These are phyloP conservation scores for Solanum sitiens DNA, from an alignment of 257 asterid species.

Conservation along the genomic window DNA sequence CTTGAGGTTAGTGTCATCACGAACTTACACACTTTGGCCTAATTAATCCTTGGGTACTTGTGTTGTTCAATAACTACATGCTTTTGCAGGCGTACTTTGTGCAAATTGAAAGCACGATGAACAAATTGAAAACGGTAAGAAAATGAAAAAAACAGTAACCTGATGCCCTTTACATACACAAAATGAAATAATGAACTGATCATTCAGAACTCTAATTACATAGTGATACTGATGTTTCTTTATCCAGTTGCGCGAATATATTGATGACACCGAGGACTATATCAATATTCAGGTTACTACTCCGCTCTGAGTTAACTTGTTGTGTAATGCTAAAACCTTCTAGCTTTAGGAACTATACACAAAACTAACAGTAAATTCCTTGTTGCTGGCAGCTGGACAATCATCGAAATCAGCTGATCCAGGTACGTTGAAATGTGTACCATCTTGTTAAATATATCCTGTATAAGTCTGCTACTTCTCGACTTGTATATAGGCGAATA, in stretches of 20 bases:
- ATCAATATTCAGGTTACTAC: conserved; percentile 78
- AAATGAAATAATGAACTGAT: not conserved
- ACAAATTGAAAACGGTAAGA: conserved; percentile 62
- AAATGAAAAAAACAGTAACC: not conserved
- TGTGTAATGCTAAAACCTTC: not conserved
- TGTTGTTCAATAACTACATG: not conserved
- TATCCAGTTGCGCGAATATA: conserved; percentile 74
- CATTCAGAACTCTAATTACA: not conserved
- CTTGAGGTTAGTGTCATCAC: conserved; percentile 52
- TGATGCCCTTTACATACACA: not conserved
- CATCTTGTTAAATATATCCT: not conserved
- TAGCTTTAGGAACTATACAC: not conserved
- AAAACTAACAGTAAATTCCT: not conserved
- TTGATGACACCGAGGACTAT: conserved; percentile 91
- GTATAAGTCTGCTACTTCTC: too few species aligned
- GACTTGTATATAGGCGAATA: not conserved
- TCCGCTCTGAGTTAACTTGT: not conserved
- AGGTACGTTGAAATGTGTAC: conserved; percentile 30
- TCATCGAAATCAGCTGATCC: conserved; percentile 91
- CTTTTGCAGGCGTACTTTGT: conserved; percentile 74
- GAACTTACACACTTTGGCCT: not conserved
- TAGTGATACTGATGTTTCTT: not conserved
- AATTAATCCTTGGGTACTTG: not conserved
- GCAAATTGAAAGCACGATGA: conserved; percentile 89
- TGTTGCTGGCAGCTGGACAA: conserved; percentile 63